Conservation (phyloP, 1,284 basidiomycete genomes). For the Moesziomyces parantarcticus region DNA sequence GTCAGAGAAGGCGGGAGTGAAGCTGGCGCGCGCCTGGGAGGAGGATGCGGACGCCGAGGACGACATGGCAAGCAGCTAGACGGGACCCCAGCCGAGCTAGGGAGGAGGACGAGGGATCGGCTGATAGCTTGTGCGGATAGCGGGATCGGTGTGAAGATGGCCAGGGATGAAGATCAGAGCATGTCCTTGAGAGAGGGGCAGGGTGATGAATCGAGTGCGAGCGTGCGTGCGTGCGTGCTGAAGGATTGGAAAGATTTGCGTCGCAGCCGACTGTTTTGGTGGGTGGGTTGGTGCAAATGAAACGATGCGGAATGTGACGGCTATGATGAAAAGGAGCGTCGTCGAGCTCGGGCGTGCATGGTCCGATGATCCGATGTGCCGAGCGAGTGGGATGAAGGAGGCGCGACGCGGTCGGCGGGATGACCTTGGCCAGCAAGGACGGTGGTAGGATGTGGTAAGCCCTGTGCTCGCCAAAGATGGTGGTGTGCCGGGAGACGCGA, state of each 20-base stretch:
- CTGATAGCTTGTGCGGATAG: no score
- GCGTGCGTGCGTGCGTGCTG: no score
- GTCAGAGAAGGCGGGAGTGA: slow-evolving; percentile 8
- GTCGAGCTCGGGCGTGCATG: slow-evolving; percentile 9
- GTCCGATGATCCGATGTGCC: slow-evolving; percentile 1
- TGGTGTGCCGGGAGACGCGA: no score
- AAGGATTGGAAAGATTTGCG: no score
- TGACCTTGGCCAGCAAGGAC: slow-evolving; percentile 16
- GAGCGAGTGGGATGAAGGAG: neutral
- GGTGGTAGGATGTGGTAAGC: neutral
- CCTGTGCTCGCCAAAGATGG: neutral
- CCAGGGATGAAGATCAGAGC: no score
- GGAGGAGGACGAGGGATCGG: no score
- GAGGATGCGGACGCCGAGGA: slow-evolving; percentile 26
- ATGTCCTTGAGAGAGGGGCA: no score
- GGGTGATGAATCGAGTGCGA: no score
- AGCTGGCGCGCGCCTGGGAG: slow-evolving; percentile 18
- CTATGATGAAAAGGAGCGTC: slow-evolving; percentile 11
- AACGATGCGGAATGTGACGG: neutral
- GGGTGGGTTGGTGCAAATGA: neutral
- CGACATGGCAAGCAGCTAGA: slow-evolving; percentile 17
- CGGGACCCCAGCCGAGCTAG: neutral
- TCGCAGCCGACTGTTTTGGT: neutral
- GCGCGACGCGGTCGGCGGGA: neutral
- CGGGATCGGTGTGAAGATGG: no score